Percentiles rank a stretch among this genome's conserved stretches.
Conservation (phyloP, 352 stramenopile species). For the Aphanomyces euteiches region DNA sequence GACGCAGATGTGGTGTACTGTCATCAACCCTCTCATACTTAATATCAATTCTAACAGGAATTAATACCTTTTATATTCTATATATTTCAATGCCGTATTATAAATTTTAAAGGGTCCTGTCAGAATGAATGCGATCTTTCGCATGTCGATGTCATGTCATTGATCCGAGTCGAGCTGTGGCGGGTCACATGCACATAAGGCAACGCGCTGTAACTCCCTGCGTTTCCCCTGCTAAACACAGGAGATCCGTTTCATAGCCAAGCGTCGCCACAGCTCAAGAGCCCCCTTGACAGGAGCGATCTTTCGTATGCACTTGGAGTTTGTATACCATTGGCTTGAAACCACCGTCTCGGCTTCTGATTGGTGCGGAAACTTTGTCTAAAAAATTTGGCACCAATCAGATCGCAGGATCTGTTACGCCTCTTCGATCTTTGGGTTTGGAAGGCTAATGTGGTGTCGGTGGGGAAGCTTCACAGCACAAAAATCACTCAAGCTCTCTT, state of each 20-base stretch:
- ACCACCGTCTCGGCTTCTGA: background rate
- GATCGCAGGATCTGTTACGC: background rate
- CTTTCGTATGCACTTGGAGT: conserved; percentile 7
- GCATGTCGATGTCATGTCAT: background rate
- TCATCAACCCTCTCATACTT: background rate
- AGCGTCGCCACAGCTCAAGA: background rate
- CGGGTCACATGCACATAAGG: background rate
- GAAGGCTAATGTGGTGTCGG: conserved; percentile 17
- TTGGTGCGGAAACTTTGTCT: conserved; percentile 24
- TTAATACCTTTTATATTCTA: background rate
- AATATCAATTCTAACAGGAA: background rate
- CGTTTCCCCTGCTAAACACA: no score
- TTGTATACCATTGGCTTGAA: conserved; percentile 13
- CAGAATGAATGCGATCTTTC: background rate
- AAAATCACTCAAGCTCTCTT: conserved; percentile 22
- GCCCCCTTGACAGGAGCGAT: conserved; percentile 1
- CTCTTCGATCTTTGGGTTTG: conserved; percentile 23
- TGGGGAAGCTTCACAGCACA: conserved; percentile 14
- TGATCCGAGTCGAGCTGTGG: background rate
- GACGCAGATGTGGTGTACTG: background rate
- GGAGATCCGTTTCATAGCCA: background rate
- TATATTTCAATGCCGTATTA: background rate
- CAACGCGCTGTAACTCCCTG: background rate
- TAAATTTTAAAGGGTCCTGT: background rate
- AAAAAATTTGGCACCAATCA: conserved; percentile 22